Conservation (phyloP, 495 filamentous ascomycete genomes). For the Aspergillus saccharolyticus region DNA sequence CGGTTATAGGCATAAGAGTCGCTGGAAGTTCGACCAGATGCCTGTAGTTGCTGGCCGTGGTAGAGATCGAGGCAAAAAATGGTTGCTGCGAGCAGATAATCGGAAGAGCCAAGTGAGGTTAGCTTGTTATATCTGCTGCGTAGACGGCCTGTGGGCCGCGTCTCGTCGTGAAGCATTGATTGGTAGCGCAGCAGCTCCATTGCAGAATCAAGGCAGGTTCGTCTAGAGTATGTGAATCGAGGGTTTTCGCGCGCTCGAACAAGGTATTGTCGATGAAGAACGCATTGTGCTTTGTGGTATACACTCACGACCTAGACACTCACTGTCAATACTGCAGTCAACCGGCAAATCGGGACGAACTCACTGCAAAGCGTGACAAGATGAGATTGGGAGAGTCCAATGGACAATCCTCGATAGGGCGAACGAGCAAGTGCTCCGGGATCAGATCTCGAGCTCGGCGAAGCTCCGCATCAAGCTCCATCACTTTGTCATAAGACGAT, state of each 20-base stretch:
- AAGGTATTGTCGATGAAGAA: conserved; percentile 86
- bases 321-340: conserved; percentile 13
- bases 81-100: conserved; percentile 88
- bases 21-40: conserved; percentile 36
- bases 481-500: conserved; percentile 73
- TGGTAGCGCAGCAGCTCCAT: conserved; percentile 75
- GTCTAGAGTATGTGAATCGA: conserved; percentile 76
- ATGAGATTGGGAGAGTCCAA: conserved; percentile 74
- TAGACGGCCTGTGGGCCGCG: conserved; percentile 64
- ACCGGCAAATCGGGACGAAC: not conserved
- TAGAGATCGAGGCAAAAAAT: conserved; percentile 81
- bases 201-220: conserved; percentile 81
- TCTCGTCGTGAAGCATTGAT: conserved; percentile 68
- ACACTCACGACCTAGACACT: conserved; percentile 62
- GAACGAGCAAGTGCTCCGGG: conserved; percentile 72
- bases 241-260: conserved; percentile 70
- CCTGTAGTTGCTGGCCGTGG: conserved; percentile 32
- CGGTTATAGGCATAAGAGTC: conserved; percentile 61
- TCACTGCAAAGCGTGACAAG: conserved; percentile 71
- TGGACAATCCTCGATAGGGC: conserved; percentile 69
- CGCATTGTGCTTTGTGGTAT: conserved; percentile 82
- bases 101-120: conserved; percentile 69
- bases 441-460: conserved; percentile 65
- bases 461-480: conserved; percentile 73
- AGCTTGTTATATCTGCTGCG: conserved; percentile 68